A percentile compares a stretch with the other conserved stretches of the same genome.
phyloP scores from a whole-genome alignment of 768 basidiomycete species.

The Kwoniella botswanensis region DNA sequence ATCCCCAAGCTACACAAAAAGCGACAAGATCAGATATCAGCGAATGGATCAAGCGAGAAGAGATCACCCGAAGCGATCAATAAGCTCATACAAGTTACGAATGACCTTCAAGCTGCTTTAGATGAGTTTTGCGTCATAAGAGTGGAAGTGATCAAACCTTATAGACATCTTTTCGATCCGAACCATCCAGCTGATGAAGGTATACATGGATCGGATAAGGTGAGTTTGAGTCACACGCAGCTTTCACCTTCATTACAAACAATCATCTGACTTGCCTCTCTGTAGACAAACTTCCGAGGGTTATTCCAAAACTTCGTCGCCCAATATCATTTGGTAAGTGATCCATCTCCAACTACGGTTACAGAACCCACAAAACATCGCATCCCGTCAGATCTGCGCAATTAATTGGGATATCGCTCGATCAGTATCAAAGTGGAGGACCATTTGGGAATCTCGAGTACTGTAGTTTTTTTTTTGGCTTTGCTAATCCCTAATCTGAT shows the following conservation, averaged over 20 bases:
- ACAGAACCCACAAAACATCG: not conserved
- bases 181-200: constrained; percentile 33
- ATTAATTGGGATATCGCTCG: constrained; percentile 4
- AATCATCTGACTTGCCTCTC: constrained; percentile 2
- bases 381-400: not conserved
- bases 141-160: constrained; percentile 45
- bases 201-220: constrained; percentile 19
- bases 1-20: constrained; percentile 8
- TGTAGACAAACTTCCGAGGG: constrained; percentile 41
- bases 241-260: too few species aligned
- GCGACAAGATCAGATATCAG: not conserved
- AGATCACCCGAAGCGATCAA: not conserved
- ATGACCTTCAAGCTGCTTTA: constrained; percentile 36
- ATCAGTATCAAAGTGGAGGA: not conserved
- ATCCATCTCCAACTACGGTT: not conserved
- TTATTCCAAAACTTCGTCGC: constrained; percentile 54
- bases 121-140: constrained; percentile 33
- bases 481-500: not conserved
- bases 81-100: constrained; percentile 17
- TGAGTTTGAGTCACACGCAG: constrained; percentile 9
- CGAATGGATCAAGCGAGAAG: constrained; percentile 17
- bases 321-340: constrained; percentile 50
- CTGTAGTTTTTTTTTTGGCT: not conserved
- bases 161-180: constrained; percentile 51
- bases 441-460: not conserved